These are phyloP conservation scores for Platanus orientalis DNA, from an alignment of 164 flowering plant genomes.

Conservation along the genomic window DNA sequence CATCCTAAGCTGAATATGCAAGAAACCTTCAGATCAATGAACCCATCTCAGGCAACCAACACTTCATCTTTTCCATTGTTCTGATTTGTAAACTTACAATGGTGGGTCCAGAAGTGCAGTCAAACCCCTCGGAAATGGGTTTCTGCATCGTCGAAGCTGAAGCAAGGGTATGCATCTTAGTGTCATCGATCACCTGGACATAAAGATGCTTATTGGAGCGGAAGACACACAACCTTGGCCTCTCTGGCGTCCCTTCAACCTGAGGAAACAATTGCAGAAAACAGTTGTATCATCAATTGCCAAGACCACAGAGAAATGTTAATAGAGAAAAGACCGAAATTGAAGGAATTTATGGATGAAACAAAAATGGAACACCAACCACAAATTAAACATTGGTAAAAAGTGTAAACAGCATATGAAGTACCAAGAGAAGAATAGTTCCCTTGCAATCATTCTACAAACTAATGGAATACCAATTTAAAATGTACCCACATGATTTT, in stretches of 20 bases:
- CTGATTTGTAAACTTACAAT: conserved; percentile 51
- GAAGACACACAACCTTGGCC: conserved; percentile 85
- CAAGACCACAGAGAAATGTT: too few relatives aligned
- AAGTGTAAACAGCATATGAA: too few relatives aligned
- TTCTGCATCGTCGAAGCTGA: conserved; percentile 92
- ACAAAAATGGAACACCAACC: neutral
- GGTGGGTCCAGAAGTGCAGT: conserved; percentile 71
- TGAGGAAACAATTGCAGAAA: conserved; percentile 21
- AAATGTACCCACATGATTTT: too few relatives aligned
- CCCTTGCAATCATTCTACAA: too few relatives aligned
- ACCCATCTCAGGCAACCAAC: neutral
- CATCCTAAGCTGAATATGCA: neutral
- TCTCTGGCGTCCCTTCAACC: conserved; percentile 93
- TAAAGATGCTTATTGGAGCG: conserved; percentile 92
- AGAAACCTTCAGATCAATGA: neutral
- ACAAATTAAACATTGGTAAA: too few relatives aligned
- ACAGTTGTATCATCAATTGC: neutral
- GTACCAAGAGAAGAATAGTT: too few relatives aligned
- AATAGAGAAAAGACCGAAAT: neutral
- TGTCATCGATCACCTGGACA: conserved; percentile 94
- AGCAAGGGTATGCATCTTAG: conserved; percentile 96
- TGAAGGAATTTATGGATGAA: neutral
- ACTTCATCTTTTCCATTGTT: neutral
- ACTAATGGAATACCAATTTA: too few relatives aligned
- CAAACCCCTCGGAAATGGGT: conserved; percentile 61